phyloP scores from a whole-genome alignment of 208 protist genomes.

The Leishmania gerbilli region DNA sequence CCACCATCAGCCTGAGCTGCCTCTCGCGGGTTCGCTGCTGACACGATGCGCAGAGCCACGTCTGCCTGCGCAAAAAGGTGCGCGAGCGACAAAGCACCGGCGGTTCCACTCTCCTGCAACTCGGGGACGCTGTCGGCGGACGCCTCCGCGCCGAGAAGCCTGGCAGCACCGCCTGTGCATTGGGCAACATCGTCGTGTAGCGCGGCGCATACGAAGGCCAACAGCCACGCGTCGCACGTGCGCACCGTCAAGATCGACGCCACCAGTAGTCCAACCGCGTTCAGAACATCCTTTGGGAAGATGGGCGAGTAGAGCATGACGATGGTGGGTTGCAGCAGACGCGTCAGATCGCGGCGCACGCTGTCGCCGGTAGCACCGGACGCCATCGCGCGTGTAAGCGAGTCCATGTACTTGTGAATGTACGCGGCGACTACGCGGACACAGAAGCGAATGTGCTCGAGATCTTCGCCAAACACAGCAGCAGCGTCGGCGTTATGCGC shows the following conservation, averaged over 20 bases:
- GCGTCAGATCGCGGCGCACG: conserved; percentile 34
- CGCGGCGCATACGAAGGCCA: conserved; percentile 48
- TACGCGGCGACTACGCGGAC: conserved; percentile 85
- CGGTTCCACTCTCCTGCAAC: neutral
- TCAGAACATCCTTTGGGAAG: conserved; percentile 90
- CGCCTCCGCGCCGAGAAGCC: neutral
- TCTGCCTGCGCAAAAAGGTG: conserved; percentile 23
- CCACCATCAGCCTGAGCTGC: conserved; percentile 3
- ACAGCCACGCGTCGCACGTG: conserved; percentile 45
- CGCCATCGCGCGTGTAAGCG: conserved; percentile 22
- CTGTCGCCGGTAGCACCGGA: conserved; percentile 1
- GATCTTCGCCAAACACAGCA: conserved; percentile 76
- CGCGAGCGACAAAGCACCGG: conserved; percentile 1
- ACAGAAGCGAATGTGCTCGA: conserved; percentile 83
- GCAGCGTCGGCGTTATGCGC: conserved; percentile 1
- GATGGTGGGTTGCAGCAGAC: conserved; percentile 51
- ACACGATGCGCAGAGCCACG: conserved; percentile 20
- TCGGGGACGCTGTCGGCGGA: neutral
- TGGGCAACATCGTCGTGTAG: conserved; percentile 26
- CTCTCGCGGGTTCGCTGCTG: conserved; percentile 12
- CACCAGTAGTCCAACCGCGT: conserved; percentile 80
- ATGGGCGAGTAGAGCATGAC: conserved; percentile 65
- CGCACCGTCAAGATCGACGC: conserved; percentile 74
- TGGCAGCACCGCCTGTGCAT: neutral
- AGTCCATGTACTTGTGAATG: conserved; percentile 75